Percentiles rank a stretch among this genome's conserved stretches.
Conservation (phyloP, 768 basidiomycete species). For the Paxillus involutus region DNA sequence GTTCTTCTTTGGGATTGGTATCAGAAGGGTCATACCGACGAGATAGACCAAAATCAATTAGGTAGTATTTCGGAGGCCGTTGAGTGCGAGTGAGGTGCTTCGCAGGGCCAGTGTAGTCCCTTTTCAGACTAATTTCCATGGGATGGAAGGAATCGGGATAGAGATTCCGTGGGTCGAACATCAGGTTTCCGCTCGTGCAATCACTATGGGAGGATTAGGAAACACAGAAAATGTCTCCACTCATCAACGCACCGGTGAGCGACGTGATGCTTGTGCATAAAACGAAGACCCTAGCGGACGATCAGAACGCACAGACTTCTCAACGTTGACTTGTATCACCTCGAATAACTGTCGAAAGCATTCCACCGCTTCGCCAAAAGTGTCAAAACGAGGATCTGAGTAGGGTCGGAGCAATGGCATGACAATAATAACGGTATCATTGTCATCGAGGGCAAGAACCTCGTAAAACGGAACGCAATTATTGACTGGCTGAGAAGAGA, state of each 20-base stretch:
- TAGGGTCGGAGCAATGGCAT: constrained; percentile 24
- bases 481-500: constrained; percentile 12
- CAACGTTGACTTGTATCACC: constrained; percentile 1
- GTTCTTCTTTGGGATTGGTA: constrained; percentile 22
- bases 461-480: constrained; percentile 29
- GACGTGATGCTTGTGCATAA: constrained; percentile 37
- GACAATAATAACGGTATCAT: constrained; percentile 15
- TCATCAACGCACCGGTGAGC: constrained; percentile 27
- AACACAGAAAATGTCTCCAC: neutral
- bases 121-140: neutral
- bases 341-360: constrained; percentile 25
- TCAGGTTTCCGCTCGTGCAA: too few relatives aligned
- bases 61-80: constrained; percentile 30
- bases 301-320: neutral
- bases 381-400: constrained; percentile 17
- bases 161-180: too few relatives aligned
- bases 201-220: too few relatives aligned
- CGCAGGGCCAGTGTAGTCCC: constrained; percentile 15
- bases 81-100: constrained; percentile 30
- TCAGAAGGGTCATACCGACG: constrained; percentile 27
- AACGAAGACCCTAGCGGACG: constrained; percentile 30
- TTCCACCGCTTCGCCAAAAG: constrained; percentile 23
- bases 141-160: constrained; percentile 25
- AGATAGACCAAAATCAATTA: constrained; percentile 40
- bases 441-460: constrained; percentile 2